Evolutionary conservation across 345 rosid genomes (phyloP), one percentile per base, ranked within the genome.

Genomic region (Trapa incisa): DNA sequence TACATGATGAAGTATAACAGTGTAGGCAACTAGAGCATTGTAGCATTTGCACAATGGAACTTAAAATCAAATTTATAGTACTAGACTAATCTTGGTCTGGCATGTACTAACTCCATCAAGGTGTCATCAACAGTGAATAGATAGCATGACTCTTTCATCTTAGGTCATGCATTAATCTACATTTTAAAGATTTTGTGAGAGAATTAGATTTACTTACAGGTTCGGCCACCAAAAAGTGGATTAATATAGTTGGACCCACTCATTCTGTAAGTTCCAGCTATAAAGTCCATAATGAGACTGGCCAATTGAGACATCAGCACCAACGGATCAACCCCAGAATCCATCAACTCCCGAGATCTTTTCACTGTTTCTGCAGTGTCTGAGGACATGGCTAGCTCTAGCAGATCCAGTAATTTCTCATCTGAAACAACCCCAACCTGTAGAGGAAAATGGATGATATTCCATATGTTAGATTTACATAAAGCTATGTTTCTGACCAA

Each of bases 351-450:
- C 83, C 99, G 79, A 58, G 96, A 92, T 75, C 92, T 85, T 84
- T 86, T 94, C 65, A 94, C 97, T 0, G 96, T 94, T 80, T 89
- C 96, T 47, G 92, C 86, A 0, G 99, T 94, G 77, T 94, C 87
- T 43, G 99, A 94, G 63, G 95, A 88, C 96, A 94, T 77, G 62
- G 99, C 97, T 77, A 94, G 78, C 77, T 86, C 99, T 83, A 94
- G 72, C 41, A 94, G 94, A 79, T 94, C 99, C 72, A 91, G 79
- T 68, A 94, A 75, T 67, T 89, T 94, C 76, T 91, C 97, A 64
- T 94, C 99, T 36, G 97, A 85, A 77, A 94, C 95, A 79, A 88
- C 89, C 61, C 99, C 99, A 22, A 94, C 92, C 99, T 94, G 64
- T 53, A 66, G 71, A 71, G 66, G 61, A 61, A 69, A 66, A 7